Conservation (phyloP, 2,329 filamentous ascomycete species). For the Chaetomium sp. region DNA sequence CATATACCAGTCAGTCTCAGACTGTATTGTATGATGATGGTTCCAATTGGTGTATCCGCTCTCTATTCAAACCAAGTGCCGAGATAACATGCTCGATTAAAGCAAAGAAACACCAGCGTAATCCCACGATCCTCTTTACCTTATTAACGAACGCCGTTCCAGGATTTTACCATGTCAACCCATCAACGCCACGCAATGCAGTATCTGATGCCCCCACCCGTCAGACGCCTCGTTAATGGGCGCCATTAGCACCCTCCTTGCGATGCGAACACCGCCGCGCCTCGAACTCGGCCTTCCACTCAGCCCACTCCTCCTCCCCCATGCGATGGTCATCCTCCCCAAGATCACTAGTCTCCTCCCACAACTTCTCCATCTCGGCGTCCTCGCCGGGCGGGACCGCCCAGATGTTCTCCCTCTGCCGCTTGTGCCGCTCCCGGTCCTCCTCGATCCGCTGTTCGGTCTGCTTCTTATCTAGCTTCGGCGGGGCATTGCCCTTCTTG, state of each 20-base stretch:
- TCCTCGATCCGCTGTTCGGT: conserved; percentile 97
- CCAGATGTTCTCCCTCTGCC: conserved; percentile 90
- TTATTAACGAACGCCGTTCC: conserved; percentile 8
- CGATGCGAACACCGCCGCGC: conserved; percentile 45
- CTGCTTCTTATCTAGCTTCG: conserved; percentile 74
- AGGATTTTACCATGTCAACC: not conserved
- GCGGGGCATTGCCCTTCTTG: conserved; percentile 34
- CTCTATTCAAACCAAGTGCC: not conserved
- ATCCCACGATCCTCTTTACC: not conserved
- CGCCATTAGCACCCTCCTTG: conserved; percentile 28
- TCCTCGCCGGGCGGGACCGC: conserved; percentile 69
- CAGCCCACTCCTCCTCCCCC: conserved; percentile 70
- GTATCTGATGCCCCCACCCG: not conserved
- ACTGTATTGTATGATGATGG: not conserved
- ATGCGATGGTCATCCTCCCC: conserved; percentile 83
- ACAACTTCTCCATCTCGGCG: conserved; percentile 75
- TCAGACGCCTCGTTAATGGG: not conserved
- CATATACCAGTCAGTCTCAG: conserved; percentile 25
- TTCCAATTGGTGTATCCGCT: not conserved
- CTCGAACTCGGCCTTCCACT: conserved; percentile 45
- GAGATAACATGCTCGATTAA: not conserved
- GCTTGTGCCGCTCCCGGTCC: conserved; percentile 91
- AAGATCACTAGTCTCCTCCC: conserved; percentile 84
- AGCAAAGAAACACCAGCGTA: not conserved
- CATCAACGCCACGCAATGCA: conserved; percentile 21